Evolutionary conservation across 192 early-diverging fungal genomes (phyloP).

Genomic region (Geranomyces variabilis): DNA sequence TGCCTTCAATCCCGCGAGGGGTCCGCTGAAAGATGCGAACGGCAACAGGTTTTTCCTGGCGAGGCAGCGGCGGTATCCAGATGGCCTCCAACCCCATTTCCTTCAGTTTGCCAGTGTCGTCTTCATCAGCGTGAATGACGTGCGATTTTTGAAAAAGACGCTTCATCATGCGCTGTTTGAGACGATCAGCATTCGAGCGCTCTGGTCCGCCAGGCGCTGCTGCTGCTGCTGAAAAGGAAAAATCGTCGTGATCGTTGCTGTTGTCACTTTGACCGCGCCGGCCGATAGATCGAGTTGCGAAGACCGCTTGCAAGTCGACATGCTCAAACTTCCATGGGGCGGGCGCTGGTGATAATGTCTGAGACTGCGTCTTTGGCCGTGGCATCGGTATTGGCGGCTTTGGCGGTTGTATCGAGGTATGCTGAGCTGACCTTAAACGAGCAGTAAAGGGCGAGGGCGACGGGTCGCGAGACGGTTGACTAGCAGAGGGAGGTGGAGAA

Average conservation of each 20-base stretch:
- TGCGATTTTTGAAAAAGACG: not conserved
- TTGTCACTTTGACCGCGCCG: not conserved
- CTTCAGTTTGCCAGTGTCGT: not conserved
- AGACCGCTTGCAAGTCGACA: not conserved
- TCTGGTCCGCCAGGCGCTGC: too few relatives aligned
- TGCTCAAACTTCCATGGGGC: not conserved
- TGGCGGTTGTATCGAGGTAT: too few relatives aligned
- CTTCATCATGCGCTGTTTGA: not conserved
- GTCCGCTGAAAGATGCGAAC: not conserved
- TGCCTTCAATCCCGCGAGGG: not conserved
- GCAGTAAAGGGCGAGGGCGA: not conserved
- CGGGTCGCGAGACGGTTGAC: not conserved
- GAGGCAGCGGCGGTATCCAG: slow-evolving; percentile 9
- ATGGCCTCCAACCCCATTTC: not conserved
- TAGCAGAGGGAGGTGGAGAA: not conserved
- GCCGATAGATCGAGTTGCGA: not conserved
- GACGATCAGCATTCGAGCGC: too few relatives aligned
- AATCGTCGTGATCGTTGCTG: not conserved
- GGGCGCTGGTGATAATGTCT: not conserved
- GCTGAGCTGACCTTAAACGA: too few relatives aligned
- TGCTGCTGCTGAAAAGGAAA: not conserved
- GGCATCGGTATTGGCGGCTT: not conserved
- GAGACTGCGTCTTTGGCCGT: too few relatives aligned
- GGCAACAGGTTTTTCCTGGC: not conserved
- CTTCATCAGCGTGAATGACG: not conserved